Conservation (phyloP, 2,329 filamentous ascomycete species). For the Clonostachys solani region DNA sequence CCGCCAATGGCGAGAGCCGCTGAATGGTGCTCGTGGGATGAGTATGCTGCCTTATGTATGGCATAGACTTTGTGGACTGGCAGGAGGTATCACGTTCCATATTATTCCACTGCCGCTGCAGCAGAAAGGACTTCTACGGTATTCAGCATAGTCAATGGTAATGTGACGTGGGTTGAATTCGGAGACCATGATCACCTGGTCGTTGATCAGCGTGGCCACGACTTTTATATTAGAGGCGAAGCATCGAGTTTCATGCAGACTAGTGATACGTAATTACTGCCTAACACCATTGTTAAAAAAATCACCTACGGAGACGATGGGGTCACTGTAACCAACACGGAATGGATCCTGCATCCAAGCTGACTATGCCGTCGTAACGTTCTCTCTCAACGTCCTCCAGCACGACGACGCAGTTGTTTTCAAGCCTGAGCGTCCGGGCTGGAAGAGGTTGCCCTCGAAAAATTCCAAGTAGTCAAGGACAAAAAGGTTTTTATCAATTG, state of each 20-base stretch:
- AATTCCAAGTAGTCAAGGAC: slow-evolving; percentile 67
- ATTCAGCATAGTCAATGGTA: slow-evolving; percentile 53
- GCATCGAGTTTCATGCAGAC: slow-evolving; percentile 49
- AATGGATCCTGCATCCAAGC: slow-evolving; percentile 56
- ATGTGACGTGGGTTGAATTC: slow-evolving; percentile 59
- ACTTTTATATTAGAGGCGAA: slow-evolving; percentile 50
- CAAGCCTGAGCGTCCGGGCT: slow-evolving; percentile 51
- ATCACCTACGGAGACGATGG: slow-evolving; percentile 47
- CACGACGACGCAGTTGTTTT: slow-evolving; percentile 53
- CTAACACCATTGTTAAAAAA: slow-evolving; percentile 52
- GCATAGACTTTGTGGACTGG: too few relatives aligned
- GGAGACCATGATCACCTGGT: slow-evolving; percentile 61
- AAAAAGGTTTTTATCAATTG: slow-evolving; percentile 72
- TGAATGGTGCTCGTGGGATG: too few relatives aligned
- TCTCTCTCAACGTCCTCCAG: slow-evolving; percentile 65
- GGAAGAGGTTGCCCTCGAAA: slow-evolving; percentile 61
- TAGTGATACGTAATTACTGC: slow-evolving; percentile 49
- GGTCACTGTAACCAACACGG: slow-evolving; percentile 43
- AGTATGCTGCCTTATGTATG: too few relatives aligned
- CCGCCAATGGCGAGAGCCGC: too few relatives aligned
- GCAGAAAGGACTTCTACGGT: slow-evolving; percentile 52
- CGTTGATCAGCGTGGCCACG: slow-evolving; percentile 57
- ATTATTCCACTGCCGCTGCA: slow-evolving; percentile 53
- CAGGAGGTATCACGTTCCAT: slow-evolving; percentile 10
- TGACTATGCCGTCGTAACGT: slow-evolving; percentile 61